phyloP scores from a whole-genome alignment of 257 asterid species.

The Capsicum pubescens region DNA sequence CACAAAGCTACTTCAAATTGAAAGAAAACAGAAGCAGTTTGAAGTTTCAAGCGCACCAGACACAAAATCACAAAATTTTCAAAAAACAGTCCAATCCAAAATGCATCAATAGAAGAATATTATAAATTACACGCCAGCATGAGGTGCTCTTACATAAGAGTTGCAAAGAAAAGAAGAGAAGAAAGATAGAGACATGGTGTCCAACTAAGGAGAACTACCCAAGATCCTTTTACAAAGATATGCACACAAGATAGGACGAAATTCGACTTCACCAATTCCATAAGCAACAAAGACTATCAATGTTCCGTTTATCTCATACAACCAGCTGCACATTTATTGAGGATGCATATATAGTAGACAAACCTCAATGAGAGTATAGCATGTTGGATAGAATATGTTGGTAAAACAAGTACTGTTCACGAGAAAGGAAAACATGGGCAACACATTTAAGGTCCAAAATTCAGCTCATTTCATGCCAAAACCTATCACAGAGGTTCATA shows the following conservation, averaged over 20 bases:
- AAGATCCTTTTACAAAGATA: neutral
- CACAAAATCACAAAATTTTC: neutral
- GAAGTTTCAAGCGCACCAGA: slow-evolving; percentile 13
- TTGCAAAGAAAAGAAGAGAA: slow-evolving; percentile 7
- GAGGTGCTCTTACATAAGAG: neutral
- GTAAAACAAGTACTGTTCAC: neutral
- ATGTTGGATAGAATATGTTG: neutral
- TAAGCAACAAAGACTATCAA: neutral
- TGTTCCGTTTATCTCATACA: slow-evolving; percentile 3
- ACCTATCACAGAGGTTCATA: neutral
- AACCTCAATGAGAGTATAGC: neutral
- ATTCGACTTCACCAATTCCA: slow-evolving; percentile 13
- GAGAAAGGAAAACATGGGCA: neutral
- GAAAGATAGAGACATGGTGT: neutral
- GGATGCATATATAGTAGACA: neutral
- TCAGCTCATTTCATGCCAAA: slow-evolving; percentile 1
- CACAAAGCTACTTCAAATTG: neutral
- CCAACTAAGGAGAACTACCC: slow-evolving; percentile 21
- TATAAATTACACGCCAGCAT: neutral
- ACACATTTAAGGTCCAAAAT: neutral
- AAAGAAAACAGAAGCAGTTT: slow-evolving; percentile 17
- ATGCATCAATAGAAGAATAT: neutral
- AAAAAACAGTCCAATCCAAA: neutral
- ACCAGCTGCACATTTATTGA: neutral
- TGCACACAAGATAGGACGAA: neutral